Base-by-base conservation (phyloP, 75 land plant species). In the Selaginella moellendorffii region DNA sequence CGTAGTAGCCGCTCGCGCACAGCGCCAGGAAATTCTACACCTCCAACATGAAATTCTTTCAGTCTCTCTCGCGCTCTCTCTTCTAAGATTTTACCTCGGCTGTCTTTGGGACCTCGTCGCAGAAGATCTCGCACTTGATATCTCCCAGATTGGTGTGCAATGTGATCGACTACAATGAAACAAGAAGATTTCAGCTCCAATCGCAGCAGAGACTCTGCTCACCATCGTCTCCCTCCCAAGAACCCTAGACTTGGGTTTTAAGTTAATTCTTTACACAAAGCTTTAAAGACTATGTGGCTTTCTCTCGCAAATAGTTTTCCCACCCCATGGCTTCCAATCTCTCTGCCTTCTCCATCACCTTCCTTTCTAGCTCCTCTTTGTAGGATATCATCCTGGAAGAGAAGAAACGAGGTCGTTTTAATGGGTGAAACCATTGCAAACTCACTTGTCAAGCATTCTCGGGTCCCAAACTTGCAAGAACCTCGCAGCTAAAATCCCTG, bases 141-240 rank as follows among this genome's bases (percentile, higher is more conserved):
- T 92, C 97, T 52, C 97, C 97, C 18, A 92, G 80, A 68, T 92
- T 92, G 26, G 97, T 92, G 72, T 92, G 97, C 64, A 92, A 72
- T 0, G 97, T 92, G 1, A 92, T 86, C 9, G 97, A 82, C 97
- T 92, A 79, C 14, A 14, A 36, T 36, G n/a, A n/a, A n/a, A n/a
- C n/a, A n/a, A n/a, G n/a, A n/a, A n/a, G n/a, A n/a, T n/a, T n/a
- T n/a, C n/a, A n/a, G n/a, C n/a, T n/a, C n/a, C n/a, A n/a, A n/a
- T n/a, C n/a, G n/a, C n/a, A n/a, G n/a, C n/a, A n/a, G n/a, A n/a
- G n/a, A n/a, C n/a, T n/a, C n/a, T n/a, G n/a, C n/a, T n/a, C n/a
- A n/a, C n/a, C n/a, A n/a, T n/a, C n/a, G n/a, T n/a, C n/a, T n/a
- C n/a, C n/a, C n/a, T n/a, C n/a, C n/a, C n/a, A n/a, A n/a, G n/a